Conservation (phyloP, 2,329 filamentous ascomycete genomes). For the Mycosphaerella sp. region DNA sequence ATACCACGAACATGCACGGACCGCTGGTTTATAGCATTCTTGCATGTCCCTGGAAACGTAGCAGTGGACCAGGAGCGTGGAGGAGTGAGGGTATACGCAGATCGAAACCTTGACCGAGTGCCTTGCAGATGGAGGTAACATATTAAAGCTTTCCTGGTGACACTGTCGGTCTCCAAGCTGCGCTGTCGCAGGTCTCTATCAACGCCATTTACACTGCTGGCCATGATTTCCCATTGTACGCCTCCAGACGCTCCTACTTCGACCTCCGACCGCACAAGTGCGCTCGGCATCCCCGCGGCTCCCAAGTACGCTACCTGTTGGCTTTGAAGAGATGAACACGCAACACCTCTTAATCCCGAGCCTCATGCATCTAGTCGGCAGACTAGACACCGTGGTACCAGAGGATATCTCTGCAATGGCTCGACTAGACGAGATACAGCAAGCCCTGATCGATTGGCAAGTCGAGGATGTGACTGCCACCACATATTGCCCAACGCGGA, state of each 20-base stretch:
- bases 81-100: conserved; percentile 9
- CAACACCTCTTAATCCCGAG: conserved; percentile 15
- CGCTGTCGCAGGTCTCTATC: conserved; percentile 9
- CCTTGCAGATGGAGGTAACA: conserved; percentile 5
- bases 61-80: conserved; percentile 2
- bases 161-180: conserved; percentile 9
- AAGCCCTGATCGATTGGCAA: conserved; percentile 12
- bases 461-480: conserved; percentile 2
- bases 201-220: conserved; percentile 15
- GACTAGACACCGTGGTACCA: conserved; percentile 4
- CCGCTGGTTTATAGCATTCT: conserved; percentile 4
- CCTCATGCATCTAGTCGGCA: conserved; percentile 12
- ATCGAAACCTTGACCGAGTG: conserved; percentile 11
- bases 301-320: conserved; percentile 8
- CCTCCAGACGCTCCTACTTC: conserved; percentile 15
- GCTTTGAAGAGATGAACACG: conserved; percentile 9
- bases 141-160: conserved; percentile 14
- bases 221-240: conserved; percentile 17
- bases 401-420: conserved; percentile 6
- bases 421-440: conserved; percentile 10
- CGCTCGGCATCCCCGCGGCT: not conserved
- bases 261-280: not conserved
- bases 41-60: conserved; percentile 6
- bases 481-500: conserved; percentile 17
- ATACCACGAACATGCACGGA: conserved; percentile 4